These are phyloP conservation scores for Cornus kousa DNA, from an alignment of 148 eudicot genomes.

Conservation along the genomic window DNA sequence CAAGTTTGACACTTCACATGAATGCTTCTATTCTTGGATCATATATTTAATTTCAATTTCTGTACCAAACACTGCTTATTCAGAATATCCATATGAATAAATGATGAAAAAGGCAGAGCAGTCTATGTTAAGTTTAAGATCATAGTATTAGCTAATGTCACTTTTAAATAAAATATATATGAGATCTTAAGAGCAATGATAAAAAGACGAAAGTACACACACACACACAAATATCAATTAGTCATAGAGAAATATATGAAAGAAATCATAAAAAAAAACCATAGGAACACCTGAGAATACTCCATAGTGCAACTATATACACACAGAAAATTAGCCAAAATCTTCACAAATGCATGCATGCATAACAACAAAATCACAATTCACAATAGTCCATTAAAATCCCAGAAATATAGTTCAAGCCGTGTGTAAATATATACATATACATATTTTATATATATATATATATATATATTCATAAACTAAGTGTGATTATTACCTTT, in stretches of 20 bases:
- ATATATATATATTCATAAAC: neutral
- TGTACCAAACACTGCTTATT: neutral
- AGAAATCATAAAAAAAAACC: neutral
- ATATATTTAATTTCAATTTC: neutral
- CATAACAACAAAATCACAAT: neutral
- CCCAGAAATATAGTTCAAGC: slow-evolving; percentile 4
- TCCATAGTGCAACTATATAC: neutral
- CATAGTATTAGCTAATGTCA: slow-evolving; percentile 5
- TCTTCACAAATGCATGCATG: neutral
- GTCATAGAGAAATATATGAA: neutral
- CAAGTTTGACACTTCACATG: neutral
- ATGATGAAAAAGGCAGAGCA: neutral
- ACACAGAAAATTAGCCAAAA: neutral
- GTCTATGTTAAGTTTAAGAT: neutral
- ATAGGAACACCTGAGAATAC: neutral
- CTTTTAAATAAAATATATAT: neutral
- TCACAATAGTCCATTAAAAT: neutral
- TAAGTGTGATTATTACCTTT: slow-evolving; percentile 6
- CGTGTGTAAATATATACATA: neutral
- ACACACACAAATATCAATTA: neutral
- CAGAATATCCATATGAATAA: neutral
- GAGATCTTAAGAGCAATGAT: neutral
- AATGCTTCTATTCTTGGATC: slow-evolving; percentile 4
- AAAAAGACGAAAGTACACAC: neutral
- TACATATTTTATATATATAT: neutral